These are phyloP conservation scores for Populus hybrid DNA, from an alignment of 441 rosid genomes.

Conservation along the genomic window DNA sequence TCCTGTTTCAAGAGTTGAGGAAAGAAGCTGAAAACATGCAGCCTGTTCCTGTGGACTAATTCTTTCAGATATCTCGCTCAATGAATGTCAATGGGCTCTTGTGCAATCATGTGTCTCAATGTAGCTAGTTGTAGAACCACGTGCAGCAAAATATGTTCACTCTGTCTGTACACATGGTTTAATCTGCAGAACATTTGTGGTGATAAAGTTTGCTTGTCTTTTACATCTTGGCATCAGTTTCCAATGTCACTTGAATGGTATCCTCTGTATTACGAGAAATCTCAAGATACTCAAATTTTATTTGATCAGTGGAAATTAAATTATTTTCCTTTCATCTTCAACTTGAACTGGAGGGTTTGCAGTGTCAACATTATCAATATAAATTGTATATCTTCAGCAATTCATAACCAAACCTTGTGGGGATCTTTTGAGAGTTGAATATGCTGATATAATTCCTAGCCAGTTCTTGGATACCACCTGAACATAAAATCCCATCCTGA, in stretches of 20 bases:
- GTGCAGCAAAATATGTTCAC: background rate
- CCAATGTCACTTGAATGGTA: background rate
- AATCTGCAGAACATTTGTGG: background rate
- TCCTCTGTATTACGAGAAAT: background rate
- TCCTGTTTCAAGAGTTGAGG: constrained; percentile 78
- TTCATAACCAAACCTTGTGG: background rate
- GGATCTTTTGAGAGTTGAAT: background rate
- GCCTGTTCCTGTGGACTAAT: constrained; percentile 79
- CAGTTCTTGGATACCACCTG: background rate
- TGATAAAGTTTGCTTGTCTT: background rate
- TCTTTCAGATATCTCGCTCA: background rate
- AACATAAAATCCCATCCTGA: background rate
- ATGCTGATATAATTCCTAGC: background rate
- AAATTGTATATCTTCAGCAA: background rate
- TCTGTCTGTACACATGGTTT: background rate
- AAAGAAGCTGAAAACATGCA: constrained; percentile 84
- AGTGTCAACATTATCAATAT: background rate
- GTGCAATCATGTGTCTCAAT: background rate
- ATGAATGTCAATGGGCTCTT: background rate
- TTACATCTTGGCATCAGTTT: background rate
- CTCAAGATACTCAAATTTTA: background rate
- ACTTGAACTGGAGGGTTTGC: background rate
- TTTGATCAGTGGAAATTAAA: background rate
- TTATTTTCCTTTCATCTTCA: background rate
- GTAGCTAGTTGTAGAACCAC: background rate